Percentiles rank a stretch among this genome's conserved stretches.
phyloP scores from a whole-genome alignment of 352 stramenopile genomes.

The Bremia lactucae region DNA sequence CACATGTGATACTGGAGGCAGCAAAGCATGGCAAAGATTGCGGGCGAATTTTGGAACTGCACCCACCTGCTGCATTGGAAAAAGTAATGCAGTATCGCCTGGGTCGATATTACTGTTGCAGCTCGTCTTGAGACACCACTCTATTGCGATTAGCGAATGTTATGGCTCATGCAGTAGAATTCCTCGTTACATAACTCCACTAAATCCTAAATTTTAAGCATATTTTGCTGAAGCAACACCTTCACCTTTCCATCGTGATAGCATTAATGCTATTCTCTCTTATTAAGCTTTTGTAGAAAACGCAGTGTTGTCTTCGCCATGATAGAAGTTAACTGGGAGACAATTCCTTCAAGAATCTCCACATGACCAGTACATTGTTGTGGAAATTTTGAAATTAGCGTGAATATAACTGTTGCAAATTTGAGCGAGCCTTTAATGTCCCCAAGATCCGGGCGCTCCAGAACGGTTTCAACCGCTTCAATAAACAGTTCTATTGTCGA shows the following conservation, averaged over 20 bases:
- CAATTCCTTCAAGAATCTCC: conserved; percentile 36
- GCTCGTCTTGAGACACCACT: conserved; percentile 15
- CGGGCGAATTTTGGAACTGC: conserved; percentile 36
- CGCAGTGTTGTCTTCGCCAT: conserved; percentile 61
- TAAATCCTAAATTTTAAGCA: too few relatives aligned
- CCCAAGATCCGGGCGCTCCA: conserved; percentile 23
- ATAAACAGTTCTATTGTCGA: conserved; percentile 41
- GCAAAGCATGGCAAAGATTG: conserved; percentile 45
- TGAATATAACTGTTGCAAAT: conserved; percentile 58
- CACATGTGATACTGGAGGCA: conserved; percentile 44
- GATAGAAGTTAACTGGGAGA: conserved; percentile 33
- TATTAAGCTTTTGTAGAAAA: conserved; percentile 54
- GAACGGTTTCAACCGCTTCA: conserved; percentile 26
- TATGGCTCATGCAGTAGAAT: neutral
- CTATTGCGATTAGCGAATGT: neutral
- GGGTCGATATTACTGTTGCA: conserved; percentile 54
- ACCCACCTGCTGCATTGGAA: conserved; percentile 29
- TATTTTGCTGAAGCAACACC: too few relatives aligned
- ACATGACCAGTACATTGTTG: conserved; percentile 33
- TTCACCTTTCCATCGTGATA: neutral
- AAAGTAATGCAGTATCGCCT: conserved; percentile 50
- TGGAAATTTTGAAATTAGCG: conserved; percentile 49
- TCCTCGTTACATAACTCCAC: too few relatives aligned
- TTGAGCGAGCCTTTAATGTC: conserved; percentile 36
- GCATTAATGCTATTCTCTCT: conserved; percentile 16